Evolutionary conservation across 2,329 filamentous ascomycete genomes (phyloP), one percentile per base, ranked within the genome.

Genomic region (Chaetomium sp.): DNA sequence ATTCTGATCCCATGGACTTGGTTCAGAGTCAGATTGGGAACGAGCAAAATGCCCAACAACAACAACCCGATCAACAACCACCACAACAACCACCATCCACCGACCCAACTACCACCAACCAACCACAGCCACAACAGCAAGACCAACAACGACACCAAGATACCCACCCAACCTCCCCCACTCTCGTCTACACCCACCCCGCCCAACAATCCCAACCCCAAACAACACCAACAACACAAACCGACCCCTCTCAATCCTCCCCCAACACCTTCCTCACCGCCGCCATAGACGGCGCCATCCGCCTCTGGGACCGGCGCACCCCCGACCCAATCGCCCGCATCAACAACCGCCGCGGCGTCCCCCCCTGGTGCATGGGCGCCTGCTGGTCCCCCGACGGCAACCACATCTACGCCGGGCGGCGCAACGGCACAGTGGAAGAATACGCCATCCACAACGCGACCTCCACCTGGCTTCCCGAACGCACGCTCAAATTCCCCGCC

Each of bases 331-430:
- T 96, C 1, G 91, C 94, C 2, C 84, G 86, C 34, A 92, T 97
- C 55, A 77, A 79, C 1, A 89, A 88, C 14, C 78, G 85, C 9
- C 81, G 84, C 9, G 84, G 85, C 14, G 88, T 90, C 0, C 92
- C 94, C 1, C 94, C 92, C 0, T 99, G 92, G 92, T 97, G 92
- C 71, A 96, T 96, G 85, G 91, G 89, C 62, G 90, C 91, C 0
- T 96, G 91, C 74, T 99, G 94, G 94, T 92, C 88, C 53, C 91
- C 91, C 0, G 89, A 96, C 68, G 94, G 94, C 11, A 97, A 97
- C 71, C 90, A 84, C 71, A 91, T 99, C 65, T 99, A 96, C 71
- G 91, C 88, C 0, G 94, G 94, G 0, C 79, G 94, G 34, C 80
- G 94, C 56, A 97, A 97, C 70, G 82, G 90, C 51, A 95, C 90